Base-by-base conservation (phyloP, 2,329 filamentous ascomycete genomes). In the Pseudocercospora fijiensis region DNA sequence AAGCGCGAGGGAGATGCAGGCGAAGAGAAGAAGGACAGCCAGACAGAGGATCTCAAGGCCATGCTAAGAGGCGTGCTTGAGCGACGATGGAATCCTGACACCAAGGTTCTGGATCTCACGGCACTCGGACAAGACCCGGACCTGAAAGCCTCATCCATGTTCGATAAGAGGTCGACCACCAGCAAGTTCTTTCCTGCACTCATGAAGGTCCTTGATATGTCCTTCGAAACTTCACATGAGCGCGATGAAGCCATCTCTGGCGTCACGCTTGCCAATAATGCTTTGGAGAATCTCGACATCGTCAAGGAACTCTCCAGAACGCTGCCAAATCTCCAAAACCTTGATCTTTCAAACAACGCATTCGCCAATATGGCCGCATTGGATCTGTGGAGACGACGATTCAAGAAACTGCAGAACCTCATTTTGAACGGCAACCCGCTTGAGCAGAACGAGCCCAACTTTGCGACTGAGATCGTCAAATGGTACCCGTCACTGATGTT, bases 161-260 rank as follows among this genome's bases (percentile, higher is more conserved):
- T 96, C 75, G 85, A 87, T 66, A 86, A 81, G 64, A 85, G 84
- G 63, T 86, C 88, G 3, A 88, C 88, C 1, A 87, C 90, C 52
- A 85, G 90, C 67, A 99, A 97, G 76, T 90, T 96, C 66, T 97
- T 98, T 79, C 91, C 90, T 58, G 94, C 91, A 1, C 83, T 98
- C 66, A 96, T 98, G 90, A 87, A 86, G 64, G 88, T 97, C 53
- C 92, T 91, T 75, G 88, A 96, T 59, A 81, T 86, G 65, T 84
- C 89, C 18, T 96, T 96, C 80, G 88, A 89, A 69, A 88, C 85
- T 1, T 75, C 84, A 11, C 82, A 88, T 65, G 88, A 89, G 57
- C 93, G 93, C 76, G 85, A 87, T 57, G 88, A 92, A 53, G 89
- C 89, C 4, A 89, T 99, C 56, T 82, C 89, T 67, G 94, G 91